These are phyloP conservation scores for Venturiaceae sp. DNA, from an alignment of 2,329 filamentous ascomycete genomes.

Conservation along the genomic window DNA sequence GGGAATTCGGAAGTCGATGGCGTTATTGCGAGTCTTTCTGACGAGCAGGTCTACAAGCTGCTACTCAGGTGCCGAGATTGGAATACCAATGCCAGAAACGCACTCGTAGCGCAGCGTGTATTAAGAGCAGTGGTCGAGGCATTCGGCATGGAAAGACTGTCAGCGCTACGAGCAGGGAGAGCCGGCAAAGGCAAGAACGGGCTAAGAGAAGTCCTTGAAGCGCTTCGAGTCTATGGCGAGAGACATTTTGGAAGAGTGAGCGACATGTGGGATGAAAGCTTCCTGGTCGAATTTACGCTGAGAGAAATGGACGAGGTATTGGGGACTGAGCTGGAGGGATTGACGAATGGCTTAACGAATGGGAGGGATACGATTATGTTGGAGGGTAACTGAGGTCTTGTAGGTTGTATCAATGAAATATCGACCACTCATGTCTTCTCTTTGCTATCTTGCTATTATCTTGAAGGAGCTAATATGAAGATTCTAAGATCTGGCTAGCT, in stretches of 20 bases:
- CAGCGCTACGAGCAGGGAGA: conserved; percentile 41
- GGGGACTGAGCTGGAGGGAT: conserved; percentile 6
- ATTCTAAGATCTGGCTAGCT: no score
- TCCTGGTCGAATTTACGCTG: conserved; percentile 85
- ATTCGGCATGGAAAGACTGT: conserved; percentile 47
- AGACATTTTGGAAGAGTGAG: conserved; percentile 85
- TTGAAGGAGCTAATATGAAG: no score
- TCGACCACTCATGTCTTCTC: no score
- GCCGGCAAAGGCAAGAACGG: conserved; percentile 14
- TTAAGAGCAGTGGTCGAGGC: conserved; percentile 56
- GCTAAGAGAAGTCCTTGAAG: conserved; percentile 75
- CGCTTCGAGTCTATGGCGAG: conserved; percentile 84
- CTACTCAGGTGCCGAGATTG: conserved; percentile 81
- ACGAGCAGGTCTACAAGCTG: conserved; percentile 77
- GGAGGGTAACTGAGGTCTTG: no score
- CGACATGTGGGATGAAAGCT: conserved; percentile 88
- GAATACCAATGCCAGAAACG: conserved; percentile 91
- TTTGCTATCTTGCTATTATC: no score
- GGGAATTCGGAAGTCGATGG: conserved; percentile 65
- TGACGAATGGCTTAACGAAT: neutral
- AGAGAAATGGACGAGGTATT: conserved; percentile 76
- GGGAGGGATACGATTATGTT: neutral
- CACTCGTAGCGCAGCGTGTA: conserved; percentile 75
- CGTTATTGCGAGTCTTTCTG: conserved; percentile 67
- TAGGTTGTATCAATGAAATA: no score